These are phyloP conservation scores for Sporopachydermia quercuum DNA, from an alignment of 805 yeast genomes.

Conservation along the genomic window DNA sequence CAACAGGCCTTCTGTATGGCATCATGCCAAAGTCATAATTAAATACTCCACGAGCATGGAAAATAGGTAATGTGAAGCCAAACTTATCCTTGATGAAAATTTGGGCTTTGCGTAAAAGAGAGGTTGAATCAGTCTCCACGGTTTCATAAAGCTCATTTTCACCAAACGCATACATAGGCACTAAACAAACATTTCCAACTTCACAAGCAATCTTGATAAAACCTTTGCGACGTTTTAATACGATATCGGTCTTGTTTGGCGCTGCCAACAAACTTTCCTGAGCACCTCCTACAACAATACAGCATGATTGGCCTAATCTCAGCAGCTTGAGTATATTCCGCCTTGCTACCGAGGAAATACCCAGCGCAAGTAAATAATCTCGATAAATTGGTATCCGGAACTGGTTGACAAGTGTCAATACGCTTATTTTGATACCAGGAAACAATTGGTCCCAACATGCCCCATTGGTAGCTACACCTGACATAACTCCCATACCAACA, in stretches of 20 bases:
- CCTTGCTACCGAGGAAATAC: constrained; percentile 73
- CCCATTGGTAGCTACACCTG: constrained; percentile 72
- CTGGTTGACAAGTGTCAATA: constrained; percentile 71
- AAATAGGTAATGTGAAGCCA: constrained; percentile 82
- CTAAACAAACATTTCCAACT: constrained; percentile 61
- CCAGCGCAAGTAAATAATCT: constrained; percentile 69
- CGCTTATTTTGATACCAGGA: constrained; percentile 72
- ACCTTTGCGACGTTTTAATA: constrained; percentile 69
- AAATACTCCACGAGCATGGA: constrained; percentile 85
- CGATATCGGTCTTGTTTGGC: constrained; percentile 47
- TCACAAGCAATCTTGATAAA: constrained; percentile 78
- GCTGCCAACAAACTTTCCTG: constrained; percentile 65
- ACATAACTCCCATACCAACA: constrained; percentile 81
- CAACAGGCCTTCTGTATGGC: constrained; percentile 71
- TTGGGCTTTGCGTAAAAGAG: constrained; percentile 44
- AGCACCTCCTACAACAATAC: constrained; percentile 93
- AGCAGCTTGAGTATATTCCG: constrained; percentile 54
- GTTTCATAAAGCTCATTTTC: constrained; percentile 57
- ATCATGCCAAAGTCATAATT: constrained; percentile 84
- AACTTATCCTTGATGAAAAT: constrained; percentile 51
- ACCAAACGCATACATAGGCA: constrained; percentile 86
- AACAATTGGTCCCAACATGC: constrained; percentile 50
- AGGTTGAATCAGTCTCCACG: constrained; percentile 26
- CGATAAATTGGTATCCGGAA: constrained; percentile 75
- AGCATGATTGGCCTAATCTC: constrained; percentile 53